Evolutionary conservation across 495 filamentous ascomycete genomes (phyloP).

Genomic region (Aspergillus leporis): DNA sequence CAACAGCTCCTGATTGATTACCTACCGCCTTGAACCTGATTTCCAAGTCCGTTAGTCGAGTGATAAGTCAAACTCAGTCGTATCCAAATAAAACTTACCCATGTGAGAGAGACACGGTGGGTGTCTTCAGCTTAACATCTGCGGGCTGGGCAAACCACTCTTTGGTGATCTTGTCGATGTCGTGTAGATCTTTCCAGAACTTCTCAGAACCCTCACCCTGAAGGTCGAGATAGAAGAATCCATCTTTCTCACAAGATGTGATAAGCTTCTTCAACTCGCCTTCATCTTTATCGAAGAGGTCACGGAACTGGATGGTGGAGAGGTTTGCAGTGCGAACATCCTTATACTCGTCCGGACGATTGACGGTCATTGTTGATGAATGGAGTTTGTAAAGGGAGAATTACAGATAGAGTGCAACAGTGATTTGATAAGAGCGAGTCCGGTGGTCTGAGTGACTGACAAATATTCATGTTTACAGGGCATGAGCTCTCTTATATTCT

Average conservation of each 20-base stretch:
- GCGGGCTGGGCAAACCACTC: constrained; percentile 50
- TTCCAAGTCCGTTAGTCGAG: background rate
- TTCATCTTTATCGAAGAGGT: background rate
- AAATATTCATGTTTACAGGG: background rate
- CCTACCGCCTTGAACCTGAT: constrained; percentile 10
- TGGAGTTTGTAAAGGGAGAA: too few relatives aligned
- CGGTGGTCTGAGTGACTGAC: background rate
- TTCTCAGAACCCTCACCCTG: constrained; percentile 45
- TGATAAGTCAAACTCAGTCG: constrained; percentile 1
- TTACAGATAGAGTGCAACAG: background rate
- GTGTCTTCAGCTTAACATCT: constrained; percentile 26
- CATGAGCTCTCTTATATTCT: background rate
- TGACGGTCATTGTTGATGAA: background rate
- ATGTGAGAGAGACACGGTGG: background rate
- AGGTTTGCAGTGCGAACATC: background rate
- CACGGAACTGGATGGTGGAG: background rate
- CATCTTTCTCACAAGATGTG: constrained; percentile 46
- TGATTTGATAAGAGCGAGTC: background rate
- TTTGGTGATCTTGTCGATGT: constrained; percentile 37
- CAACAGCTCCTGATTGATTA: constrained; percentile 1
- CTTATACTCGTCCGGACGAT: background rate
- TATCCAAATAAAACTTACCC: background rate
- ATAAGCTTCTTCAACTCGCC: constrained; percentile 24
- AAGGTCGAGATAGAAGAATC: constrained; percentile 60
- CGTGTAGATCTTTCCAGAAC: constrained; percentile 33